Percentiles rank a stretch among this genome's conserved stretches.
phyloP scores from a whole-genome alignment of 2,329 filamentous ascomycete genomes.

The Talaromyces sp. region DNA sequence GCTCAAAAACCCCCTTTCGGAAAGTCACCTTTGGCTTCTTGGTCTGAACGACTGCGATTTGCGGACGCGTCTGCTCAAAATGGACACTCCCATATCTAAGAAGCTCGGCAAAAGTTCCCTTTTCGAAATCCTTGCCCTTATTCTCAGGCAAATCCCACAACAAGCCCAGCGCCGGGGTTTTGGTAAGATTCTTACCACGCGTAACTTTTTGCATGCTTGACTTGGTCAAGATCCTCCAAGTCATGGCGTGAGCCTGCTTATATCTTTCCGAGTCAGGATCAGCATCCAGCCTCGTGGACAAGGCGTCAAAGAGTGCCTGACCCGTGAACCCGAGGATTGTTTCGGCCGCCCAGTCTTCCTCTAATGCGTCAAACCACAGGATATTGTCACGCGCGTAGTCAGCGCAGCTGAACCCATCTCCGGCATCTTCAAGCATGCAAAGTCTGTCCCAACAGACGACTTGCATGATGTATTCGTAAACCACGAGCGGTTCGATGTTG shows the following conservation, averaged over 20 bases:
- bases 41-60: slow-evolving; percentile 12
- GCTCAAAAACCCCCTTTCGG: slow-evolving; percentile 18
- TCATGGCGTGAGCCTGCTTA: slow-evolving; percentile 22
- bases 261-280: slow-evolving; percentile 22
- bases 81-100: slow-evolving; percentile 25
- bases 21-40: slow-evolving; percentile 13
- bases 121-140: slow-evolving; percentile 18
- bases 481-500: slow-evolving; percentile 15
- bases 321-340: slow-evolving; percentile 22
- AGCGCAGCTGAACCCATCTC: slow-evolving; percentile 26
- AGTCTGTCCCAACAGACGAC: slow-evolving; percentile 34
- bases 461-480: slow-evolving; percentile 35
- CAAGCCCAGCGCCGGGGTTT: slow-evolving; percentile 16
- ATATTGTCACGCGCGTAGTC: slow-evolving; percentile 26
- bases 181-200: slow-evolving; percentile 23
- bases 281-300: slow-evolving; percentile 20
- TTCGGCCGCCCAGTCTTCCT: slow-evolving; percentile 19
- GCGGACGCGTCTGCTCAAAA: slow-evolving; percentile 21
- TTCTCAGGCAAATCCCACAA: slow-evolving; percentile 23
- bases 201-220: slow-evolving; percentile 24
- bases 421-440: slow-evolving; percentile 25
- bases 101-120: slow-evolving; percentile 25
- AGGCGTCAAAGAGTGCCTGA: slow-evolving; percentile 19
- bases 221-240: slow-evolving; percentile 19
- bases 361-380: slow-evolving; percentile 19